Evolutionary conservation across 768 basidiomycete genomes (phyloP), one percentile per base, ranked within the genome.

Genomic region (Macrolepiota fuliginosa): DNA sequence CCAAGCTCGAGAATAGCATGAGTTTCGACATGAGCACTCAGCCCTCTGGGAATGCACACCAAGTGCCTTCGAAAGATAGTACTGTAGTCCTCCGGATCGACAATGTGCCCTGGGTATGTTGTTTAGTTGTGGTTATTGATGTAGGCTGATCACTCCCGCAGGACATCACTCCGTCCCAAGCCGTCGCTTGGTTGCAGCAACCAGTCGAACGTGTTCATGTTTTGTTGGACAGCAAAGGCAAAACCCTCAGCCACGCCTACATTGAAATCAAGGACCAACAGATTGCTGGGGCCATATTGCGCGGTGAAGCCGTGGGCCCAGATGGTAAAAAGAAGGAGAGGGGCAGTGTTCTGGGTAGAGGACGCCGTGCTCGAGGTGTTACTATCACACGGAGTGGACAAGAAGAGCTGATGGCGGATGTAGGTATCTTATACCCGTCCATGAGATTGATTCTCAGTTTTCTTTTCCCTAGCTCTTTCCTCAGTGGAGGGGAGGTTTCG

Each of bases 91-190:
- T 94, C 47, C 79, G 92, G 25, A 90, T 94, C 65, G 92, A 94
- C 70, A 94, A 94, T 67, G 91, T 94, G 57, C 92, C 92, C 54
- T 61, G 59, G 59, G 59, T 54, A 46, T 35, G 59, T 54, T 15
- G 5, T 19, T 50, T 25, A 13, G 12, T 53, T 24, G 42, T 32
- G 24, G 35, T 40, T 25, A 56, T 56, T 62, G 29, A 37, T 10
- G 22, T 6, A 11, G 13, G n/a, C 29, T 50, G 19, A 49, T 50
- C 24, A 32, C 62, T 39, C 55, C 27, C 60, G 1, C 61, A 93
- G 91, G 92, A 94, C 70, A 92, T 94, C 61, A 94, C 92, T 0
- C 92, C 92, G 4, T 81, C 83, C 19, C 86, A 83, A 58, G 89
- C 92, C 56, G 73, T 71, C 10, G 73, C 76, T 6, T 94, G 90